Evolutionary conservation across 768 basidiomycete genomes (phyloP), one percentile per base, ranked within the genome.

Genomic region (Podaxis sp.): DNA sequence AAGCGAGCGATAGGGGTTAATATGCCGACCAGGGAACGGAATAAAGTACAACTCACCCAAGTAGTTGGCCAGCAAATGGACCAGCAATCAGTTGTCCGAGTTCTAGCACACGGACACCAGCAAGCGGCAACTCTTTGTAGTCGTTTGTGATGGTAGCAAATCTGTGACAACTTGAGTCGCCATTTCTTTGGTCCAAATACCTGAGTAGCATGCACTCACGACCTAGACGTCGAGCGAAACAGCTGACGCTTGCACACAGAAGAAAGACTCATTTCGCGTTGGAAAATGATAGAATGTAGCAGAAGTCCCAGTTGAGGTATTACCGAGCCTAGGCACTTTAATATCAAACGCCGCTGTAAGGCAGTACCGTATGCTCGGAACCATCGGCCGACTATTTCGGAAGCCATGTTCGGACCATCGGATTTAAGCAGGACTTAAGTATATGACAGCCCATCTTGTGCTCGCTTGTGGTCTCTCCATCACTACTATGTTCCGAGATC

Each of bases 1-100:
- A 50, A 23, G 18, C 37, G 16, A 55, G n/a, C 54, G 13, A 50
- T 5, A 28, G 28, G n/a, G 42, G 32, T 42, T 21, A 50, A 42
- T 10, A 36, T 32, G 52, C 16, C 37, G 47, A 52, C 7, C 51
- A 9, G 54, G 32, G 3, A 27, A 21, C 16, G 57, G 23, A 51
- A 16, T 48, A n/a, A 16, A 14, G 42, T 44, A 9, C 13, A 16
- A 44, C 77, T 57, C 72, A 88, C 88, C 86, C 86, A 3, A 90
- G 81, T 6, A 89, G 74, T 57, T 90, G 88, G 1, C 87, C 87
- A 23, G 84, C 86, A 70, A 89, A 89, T 1, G 88, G 87, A 9
- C 88, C 88, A 1, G 88, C 87, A 61, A 89, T 86, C 18, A 89
- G 74, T 62, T 90, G 87, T 0, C 88, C 88, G 42, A 90, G 73